A percentile compares a stretch with the other conserved stretches of the same genome.
These are phyloP conservation scores for Thalia dealbata DNA, from an alignment of 176 grass and related monocot genomes.

Conservation along the genomic window DNA sequence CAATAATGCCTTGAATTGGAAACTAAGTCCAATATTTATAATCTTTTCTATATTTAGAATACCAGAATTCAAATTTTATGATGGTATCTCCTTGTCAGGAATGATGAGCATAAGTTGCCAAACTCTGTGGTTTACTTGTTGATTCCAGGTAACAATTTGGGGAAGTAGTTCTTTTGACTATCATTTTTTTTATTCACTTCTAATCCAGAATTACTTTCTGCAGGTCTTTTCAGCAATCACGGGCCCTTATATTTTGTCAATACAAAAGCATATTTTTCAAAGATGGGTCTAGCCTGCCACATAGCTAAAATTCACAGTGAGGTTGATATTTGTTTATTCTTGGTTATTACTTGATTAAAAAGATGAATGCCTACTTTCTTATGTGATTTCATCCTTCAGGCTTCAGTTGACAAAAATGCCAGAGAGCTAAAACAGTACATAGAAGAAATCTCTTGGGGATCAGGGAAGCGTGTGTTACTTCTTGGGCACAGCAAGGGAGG, in stretches of 20 bases:
- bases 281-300: slow-evolving; percentile 84
- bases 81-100: slow-evolving; percentile 29
- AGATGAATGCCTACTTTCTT: neutral
- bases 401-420: slow-evolving; percentile 72
- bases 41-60: neutral
- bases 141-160: slow-evolving; percentile 46
- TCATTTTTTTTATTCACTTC: slow-evolving; percentile 9
- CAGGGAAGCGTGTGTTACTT: slow-evolving; percentile 69
- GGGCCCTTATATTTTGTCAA: slow-evolving; percentile 90
- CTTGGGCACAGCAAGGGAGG: slow-evolving; percentile 93
- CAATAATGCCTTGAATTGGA: neutral
- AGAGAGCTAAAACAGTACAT: slow-evolving; percentile 86
- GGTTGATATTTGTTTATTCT: slow-evolving; percentile 33
- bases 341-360: slow-evolving; percentile 1
- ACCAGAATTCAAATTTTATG: neutral
- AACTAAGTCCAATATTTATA: neutral
- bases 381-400: slow-evolving; percentile 27
- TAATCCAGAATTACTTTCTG: neutral
- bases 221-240: slow-evolving; percentile 89
- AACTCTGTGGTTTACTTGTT: slow-evolving; percentile 85
- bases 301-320: slow-evolving; percentile 94
- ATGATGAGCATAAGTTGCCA: slow-evolving; percentile 77
- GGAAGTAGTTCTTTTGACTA: slow-evolving; percentile 3
- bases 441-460: slow-evolving; percentile 88
- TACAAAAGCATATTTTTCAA: slow-evolving; percentile 81